Percentiles rank a stretch among this genome's conserved stretches.
phyloP scores from a whole-genome alignment of 2,329 filamentous ascomycete species.

The Apiospora hydei region DNA sequence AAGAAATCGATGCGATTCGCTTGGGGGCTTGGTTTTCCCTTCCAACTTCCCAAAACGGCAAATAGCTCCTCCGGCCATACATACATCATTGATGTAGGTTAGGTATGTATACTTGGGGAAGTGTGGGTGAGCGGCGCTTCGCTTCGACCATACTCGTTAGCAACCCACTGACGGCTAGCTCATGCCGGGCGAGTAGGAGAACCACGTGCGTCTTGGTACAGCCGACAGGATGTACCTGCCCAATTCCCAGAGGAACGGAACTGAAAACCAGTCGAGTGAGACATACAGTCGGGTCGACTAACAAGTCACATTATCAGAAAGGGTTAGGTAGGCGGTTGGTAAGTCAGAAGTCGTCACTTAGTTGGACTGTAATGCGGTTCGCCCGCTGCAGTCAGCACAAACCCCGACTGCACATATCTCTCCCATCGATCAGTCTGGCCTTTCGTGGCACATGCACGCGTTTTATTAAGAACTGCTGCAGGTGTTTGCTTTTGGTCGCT shows the following conservation, averaged over 20 bases:
- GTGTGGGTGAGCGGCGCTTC: conserved; percentile 10
- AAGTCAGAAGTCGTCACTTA: neutral
- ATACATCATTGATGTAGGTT: too few species aligned
- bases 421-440: conserved; percentile 1
- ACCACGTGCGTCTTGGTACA: neutral
- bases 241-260: conserved; percentile 12
- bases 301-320: conserved; percentile 4
- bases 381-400: conserved; percentile 13
- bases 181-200: neutral
- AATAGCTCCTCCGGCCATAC: neutral
- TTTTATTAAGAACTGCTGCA: neutral
- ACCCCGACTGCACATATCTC: neutral
- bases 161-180: conserved; percentile 5
- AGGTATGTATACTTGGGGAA: too few species aligned
- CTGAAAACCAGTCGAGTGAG: conserved; percentile 2
- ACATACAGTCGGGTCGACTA: conserved; percentile 7
- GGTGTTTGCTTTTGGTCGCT: conserved; percentile 4
- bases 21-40: neutral
- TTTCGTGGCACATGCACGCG: neutral
- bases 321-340: neutral
- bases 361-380: neutral
- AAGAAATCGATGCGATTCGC: neutral
- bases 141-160: conserved; percentile 1
- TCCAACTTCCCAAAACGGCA: conserved; percentile 9
- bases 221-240: neutral